These are phyloP conservation scores for Thalassiosira ordinaria DNA, from an alignment of 352 stramenopile species.

Conservation along the genomic window DNA sequence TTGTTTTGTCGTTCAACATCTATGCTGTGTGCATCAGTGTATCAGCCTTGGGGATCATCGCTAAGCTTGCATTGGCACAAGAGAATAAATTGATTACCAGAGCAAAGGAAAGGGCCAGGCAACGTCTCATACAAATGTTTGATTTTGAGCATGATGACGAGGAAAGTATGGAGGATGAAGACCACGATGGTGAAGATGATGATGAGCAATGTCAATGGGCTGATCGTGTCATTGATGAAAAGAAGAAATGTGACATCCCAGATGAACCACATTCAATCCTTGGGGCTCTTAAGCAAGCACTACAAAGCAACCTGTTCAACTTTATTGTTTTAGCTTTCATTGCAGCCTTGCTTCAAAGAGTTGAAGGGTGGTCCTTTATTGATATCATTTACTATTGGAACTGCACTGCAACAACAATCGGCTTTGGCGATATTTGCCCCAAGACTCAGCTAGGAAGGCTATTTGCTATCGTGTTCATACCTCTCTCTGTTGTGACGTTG, in stretches of 20 bases:
- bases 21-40: conserved; percentile 39
- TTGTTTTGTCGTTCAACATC: conserved; percentile 29
- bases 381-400: conserved; percentile 89
- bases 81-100: conserved; percentile 26
- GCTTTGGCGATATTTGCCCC: conserved; percentile 87
- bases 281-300: conserved; percentile 6
- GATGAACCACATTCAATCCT: conserved; percentile 10
- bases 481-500: conserved; percentile 25
- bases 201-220: conserved; percentile 23
- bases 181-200: conserved; percentile 1
- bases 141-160: conserved; percentile 15
- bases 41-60: conserved; percentile 32
- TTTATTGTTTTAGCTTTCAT: conserved; percentile 18
- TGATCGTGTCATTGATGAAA: conserved; percentile 16
- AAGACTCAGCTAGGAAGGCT: conserved; percentile 78
- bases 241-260: background rate
- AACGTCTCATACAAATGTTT: conserved; percentile 22
- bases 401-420: conserved; percentile 88
- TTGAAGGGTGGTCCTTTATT: conserved; percentile 52
- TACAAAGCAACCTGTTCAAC: conserved; percentile 13
- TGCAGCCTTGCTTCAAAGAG: conserved; percentile 5
- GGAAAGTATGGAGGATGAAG: background rate
- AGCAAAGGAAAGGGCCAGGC: conserved; percentile 28
- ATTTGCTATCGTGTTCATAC: conserved; percentile 87
- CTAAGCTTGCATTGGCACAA: conserved; percentile 26